phyloP scores from a whole-genome alignment of 345 rosid genomes.

The Mercurialis annua region DNA sequence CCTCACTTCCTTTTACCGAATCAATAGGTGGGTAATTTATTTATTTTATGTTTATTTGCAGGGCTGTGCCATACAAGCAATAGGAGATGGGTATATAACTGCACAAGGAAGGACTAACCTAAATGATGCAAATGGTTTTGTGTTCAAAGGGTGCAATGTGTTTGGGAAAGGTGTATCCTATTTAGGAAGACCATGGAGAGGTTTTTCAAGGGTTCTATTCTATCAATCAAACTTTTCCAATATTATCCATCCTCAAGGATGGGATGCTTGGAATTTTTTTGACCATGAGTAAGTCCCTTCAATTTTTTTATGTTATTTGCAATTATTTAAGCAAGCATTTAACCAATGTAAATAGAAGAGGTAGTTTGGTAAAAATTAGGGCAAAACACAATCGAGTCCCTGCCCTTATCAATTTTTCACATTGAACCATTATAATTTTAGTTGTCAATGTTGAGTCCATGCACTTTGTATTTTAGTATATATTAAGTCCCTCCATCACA shows the following conservation, averaged over 20 bases:
- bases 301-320: not conserved
- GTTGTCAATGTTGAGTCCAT: too few relatives aligned
- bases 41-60: conserved; percentile 9
- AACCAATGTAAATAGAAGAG: too few relatives aligned
- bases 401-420: too few relatives aligned
- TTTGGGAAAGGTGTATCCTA: conserved; percentile 35
- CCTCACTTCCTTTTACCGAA: too few relatives aligned
- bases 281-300: conserved; percentile 35
- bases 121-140: conserved; percentile 43
- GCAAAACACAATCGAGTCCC: too few relatives aligned
- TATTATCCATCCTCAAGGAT: conserved; percentile 38
- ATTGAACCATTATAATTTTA: too few relatives aligned
- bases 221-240: conserved; percentile 29
- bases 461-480: too few relatives aligned
- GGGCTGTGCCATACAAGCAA: conserved; percentile 47
- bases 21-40: too few relatives aligned
- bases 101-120: conserved; percentile 50
- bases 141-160: conserved; percentile 49
- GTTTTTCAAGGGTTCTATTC: conserved; percentile 47
- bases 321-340: too few relatives aligned
- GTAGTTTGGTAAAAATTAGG: too few relatives aligned
- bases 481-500: too few relatives aligned
- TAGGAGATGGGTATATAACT: conserved; percentile 56
- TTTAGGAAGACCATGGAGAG: conserved; percentile 64
- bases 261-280: conserved; percentile 41